Base-by-base conservation (phyloP, 345 rosid genomes). In the Brassica carinata region DNA sequence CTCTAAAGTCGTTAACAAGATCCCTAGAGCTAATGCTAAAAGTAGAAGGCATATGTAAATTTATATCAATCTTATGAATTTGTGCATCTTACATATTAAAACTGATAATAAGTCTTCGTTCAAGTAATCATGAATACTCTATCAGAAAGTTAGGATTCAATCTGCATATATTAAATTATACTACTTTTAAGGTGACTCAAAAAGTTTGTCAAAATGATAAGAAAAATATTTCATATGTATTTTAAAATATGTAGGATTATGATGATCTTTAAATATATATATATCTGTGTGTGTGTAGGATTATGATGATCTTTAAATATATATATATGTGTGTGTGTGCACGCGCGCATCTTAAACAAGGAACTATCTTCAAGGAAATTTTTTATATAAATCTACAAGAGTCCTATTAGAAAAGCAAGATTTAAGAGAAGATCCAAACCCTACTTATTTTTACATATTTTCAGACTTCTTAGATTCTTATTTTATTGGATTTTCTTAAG, bases 21-120 rank as follows among this genome's bases (percentile, higher is more conserved):
- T 89, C 55, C 92, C 92, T 53, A 84, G 79, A 74, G 88, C 85
- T 53, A 77, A 84, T 8, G 40, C 14, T 82, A 83, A 63, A 67
- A 78, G 15, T 74, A 83, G 36, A 75, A 80, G 77, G 36, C 53
- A 48, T 64, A 75, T 75, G 83, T 81, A 81, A 81, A 17, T 26
- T 66, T 57, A 23, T 62, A 71, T 34, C 36, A 78, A 64, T 26
- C 33, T 18, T 73, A 17, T 43, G 11, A 30, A 40, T 71, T 17
- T 72, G 67, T 10, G 72, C 11, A 57, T 72, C 7, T 14, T 43
- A 58, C 29, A 58, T 68, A 17, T 64, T 23, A 78, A 53, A 26
- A 10, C 19, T 53, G 18, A 53, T 53, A 51, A 51, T 48, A 13
- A 4, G 55, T 48, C 15, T 13, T 18, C 5, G 15, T 48, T 48